Conservation (phyloP, 305 asterid species). For the Rubia peregrina region DNA sequence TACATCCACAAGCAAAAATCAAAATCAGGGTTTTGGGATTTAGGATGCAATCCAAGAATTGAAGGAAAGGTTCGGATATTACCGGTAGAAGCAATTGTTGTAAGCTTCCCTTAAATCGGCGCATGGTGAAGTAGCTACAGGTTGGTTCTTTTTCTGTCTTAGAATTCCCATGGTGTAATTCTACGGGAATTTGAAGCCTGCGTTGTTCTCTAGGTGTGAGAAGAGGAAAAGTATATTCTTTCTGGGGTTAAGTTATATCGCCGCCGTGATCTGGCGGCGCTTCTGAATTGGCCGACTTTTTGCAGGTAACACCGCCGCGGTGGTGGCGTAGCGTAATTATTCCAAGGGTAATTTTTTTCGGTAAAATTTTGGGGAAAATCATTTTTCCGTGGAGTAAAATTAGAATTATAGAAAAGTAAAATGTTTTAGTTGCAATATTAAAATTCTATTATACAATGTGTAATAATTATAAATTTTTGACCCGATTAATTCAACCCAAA, state of each 20-base stretch:
- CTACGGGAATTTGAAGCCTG: not conserved
- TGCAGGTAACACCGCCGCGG: not conserved
- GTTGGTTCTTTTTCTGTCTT: conserved; percentile 40
- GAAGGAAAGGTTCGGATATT: conserved; percentile 6
- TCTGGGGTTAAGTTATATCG: not conserved
- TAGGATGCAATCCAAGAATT: conserved; percentile 2
- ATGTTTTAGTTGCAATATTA: too few species aligned
- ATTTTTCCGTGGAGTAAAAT: too few species aligned
- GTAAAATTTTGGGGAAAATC: too few species aligned
- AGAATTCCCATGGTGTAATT: conserved; percentile 35
- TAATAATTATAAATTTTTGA: too few species aligned
- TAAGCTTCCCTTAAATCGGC: conserved; percentile 65
- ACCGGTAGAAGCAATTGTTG: conserved; percentile 83
- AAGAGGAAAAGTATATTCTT: not conserved
- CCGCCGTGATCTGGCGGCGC: not conserved
- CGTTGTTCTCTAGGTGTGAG: not conserved
- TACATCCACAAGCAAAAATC: conserved; percentile 11
- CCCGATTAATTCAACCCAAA: too few species aligned
- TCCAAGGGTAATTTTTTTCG: too few species aligned
- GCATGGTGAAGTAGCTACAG: conserved; percentile 66
- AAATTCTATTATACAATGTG: too few species aligned
- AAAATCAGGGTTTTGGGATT: conserved; percentile 10
- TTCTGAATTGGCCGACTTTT: not conserved
- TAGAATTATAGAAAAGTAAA: too few species aligned
- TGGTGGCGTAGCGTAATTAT: not conserved